A percentile compares a stretch with the other conserved stretches of the same genome.
These are phyloP conservation scores for Puccinia triticina DNA, from an alignment of 1,284 basidiomycete species.

Conservation along the genomic window DNA sequence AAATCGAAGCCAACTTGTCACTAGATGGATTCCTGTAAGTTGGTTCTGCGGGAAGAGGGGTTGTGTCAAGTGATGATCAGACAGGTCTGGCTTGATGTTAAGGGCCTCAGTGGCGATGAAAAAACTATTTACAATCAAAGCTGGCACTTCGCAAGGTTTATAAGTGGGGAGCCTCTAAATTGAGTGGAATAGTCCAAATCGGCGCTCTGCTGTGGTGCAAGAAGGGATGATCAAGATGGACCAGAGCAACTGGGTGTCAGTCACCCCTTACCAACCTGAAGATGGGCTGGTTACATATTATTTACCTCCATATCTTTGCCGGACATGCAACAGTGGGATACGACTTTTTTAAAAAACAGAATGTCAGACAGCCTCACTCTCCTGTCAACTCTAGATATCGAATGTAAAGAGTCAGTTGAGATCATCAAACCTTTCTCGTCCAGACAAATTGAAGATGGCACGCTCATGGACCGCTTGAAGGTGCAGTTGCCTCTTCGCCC, in stretches of 20 bases:
- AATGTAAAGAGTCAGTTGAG: not conserved
- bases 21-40: not conserved
- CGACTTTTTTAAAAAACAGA: conserved; percentile 30
- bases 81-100: not conserved
- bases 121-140: not conserved
- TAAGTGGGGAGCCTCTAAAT: not conserved
- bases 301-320: conserved; percentile 9
- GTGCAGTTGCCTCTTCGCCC: not conserved
- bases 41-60: not conserved
- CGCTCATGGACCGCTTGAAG: not conserved
- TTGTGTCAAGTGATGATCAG: conserved; percentile 23
- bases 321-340: conserved; percentile 22
- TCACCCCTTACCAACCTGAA: conserved; percentile 12
- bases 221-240: conserved; percentile 31
- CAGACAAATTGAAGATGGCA: conserved; percentile 9
- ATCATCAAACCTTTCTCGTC: conserved; percentile 30
- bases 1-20: not conserved
- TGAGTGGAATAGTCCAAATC: not conserved
- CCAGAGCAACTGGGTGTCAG: conserved; percentile 6
- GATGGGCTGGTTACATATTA: not conserved
- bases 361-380: conserved; percentile 11
- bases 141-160: not conserved
- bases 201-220: not conserved
- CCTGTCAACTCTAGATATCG: not conserved
- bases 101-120: conserved; percentile 19